phyloP scores from a whole-genome alignment of 2,329 filamentous ascomycete genomes.

The Pezicula radicicola region DNA sequence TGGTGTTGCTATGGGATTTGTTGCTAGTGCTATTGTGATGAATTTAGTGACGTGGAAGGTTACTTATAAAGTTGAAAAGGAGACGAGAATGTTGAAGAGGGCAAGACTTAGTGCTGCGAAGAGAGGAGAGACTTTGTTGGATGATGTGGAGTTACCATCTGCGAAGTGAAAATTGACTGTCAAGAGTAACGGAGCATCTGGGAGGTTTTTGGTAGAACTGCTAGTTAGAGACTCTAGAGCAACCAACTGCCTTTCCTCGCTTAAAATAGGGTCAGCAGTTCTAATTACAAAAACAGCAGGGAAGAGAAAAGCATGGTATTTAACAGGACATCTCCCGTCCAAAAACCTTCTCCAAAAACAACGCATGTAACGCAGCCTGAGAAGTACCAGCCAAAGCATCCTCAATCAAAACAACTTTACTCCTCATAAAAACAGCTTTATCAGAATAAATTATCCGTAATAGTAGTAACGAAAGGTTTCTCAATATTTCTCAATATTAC shows the following conservation, averaged over 20 bases:
- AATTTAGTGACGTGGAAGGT: slow-evolving; percentile 43
- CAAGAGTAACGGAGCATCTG: too few relatives aligned
- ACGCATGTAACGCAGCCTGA: slow-evolving; percentile 5
- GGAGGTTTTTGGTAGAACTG: too few relatives aligned
- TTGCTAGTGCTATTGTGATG: slow-evolving; percentile 38
- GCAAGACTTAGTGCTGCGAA: slow-evolving; percentile 37
- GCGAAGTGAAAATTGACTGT: too few relatives aligned
- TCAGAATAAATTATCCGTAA: slow-evolving; percentile 2
- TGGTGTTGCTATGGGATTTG: slow-evolving; percentile 39
- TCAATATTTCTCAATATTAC: slow-evolving; percentile 5
- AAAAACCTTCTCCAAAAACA: neutral
- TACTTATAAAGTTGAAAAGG: slow-evolving; percentile 39
- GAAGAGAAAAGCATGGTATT: too few relatives aligned
- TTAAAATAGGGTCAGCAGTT: too few relatives aligned
- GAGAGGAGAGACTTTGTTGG: slow-evolving; percentile 37
- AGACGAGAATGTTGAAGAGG: slow-evolving; percentile 40
- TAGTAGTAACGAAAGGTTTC: slow-evolving; percentile 4
- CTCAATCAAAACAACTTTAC: slow-evolving; percentile 8
- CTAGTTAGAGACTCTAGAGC: too few relatives aligned
- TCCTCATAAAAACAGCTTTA: slow-evolving; percentile 1
- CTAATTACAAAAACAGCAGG: too few relatives aligned
- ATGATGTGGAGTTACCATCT: slow-evolving; percentile 30
- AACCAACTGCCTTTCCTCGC: too few relatives aligned
- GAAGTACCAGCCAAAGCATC: slow-evolving; percentile 2
- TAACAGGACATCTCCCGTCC: neutral